These are phyloP conservation scores for Lipomyces mesembrius DNA, from an alignment of 805 yeast genomes.

Conservation along the genomic window DNA sequence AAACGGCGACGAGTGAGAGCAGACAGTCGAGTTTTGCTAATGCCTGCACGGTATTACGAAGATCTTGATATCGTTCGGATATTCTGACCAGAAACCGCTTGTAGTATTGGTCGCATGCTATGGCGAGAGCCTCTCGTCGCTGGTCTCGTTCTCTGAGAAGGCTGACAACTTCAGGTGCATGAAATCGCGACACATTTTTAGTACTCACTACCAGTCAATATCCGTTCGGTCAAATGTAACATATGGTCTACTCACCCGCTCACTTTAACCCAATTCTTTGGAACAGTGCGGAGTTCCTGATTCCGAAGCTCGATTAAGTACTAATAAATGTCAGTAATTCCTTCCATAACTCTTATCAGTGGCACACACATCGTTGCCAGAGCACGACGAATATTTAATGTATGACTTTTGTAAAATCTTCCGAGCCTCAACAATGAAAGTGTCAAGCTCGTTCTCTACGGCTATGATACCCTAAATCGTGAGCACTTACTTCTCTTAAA, in stretches of 20 bases:
- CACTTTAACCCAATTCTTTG: constrained; percentile 76
- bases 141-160: constrained; percentile 62
- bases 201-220: constrained; percentile 45
- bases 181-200: constrained; percentile 68
- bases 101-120: constrained; percentile 56
- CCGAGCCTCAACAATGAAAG: constrained; percentile 58
- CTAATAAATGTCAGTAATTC: constrained; percentile 40
- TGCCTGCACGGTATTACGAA: constrained; percentile 53
- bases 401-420: constrained; percentile 48
- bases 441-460: constrained; percentile 55
- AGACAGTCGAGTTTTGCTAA: constrained; percentile 69
- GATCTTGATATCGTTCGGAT: constrained; percentile 46
- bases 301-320: constrained; percentile 78
- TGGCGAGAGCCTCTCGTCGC: constrained; percentile 59
- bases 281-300: constrained; percentile 60
- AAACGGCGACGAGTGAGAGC: constrained; percentile 65
- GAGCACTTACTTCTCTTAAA: constrained; percentile 42
- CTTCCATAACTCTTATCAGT: not conserved
- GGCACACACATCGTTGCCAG: constrained; percentile 54
- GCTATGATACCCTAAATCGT: constrained; percentile 47
- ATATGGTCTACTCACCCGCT: constrained; percentile 50
- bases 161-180: constrained; percentile 62
- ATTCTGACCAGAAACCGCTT: constrained; percentile 49
- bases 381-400: constrained; percentile 58
- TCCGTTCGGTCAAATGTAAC: not conserved